Conservation (phyloP, 306 rosid species). For the Begonia loranthoides region DNA sequence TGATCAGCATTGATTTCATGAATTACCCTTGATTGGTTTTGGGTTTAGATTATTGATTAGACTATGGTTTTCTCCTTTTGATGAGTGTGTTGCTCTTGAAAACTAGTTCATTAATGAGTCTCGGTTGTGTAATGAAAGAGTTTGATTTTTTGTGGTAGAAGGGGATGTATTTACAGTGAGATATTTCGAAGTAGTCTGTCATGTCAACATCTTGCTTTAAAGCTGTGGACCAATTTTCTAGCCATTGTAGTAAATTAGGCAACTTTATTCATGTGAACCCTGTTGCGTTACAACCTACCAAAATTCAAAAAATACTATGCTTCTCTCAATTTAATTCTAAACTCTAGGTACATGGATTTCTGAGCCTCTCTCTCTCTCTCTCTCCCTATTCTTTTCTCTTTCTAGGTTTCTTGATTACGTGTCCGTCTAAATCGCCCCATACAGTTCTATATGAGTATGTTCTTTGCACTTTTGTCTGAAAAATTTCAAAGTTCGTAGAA, state of each 20-base stretch:
- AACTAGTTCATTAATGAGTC: too few relatives aligned
- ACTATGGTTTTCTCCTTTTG: too few relatives aligned
- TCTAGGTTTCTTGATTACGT: slow-evolving; percentile 29
- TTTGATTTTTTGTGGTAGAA: neutral
- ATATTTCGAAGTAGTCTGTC: slow-evolving; percentile 19
- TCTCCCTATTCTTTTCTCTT: slow-evolving; percentile 22
- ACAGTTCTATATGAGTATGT: slow-evolving; percentile 1
- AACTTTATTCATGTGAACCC: slow-evolving; percentile 92
- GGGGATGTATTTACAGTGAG: neutral
- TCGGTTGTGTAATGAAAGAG: too few relatives aligned
- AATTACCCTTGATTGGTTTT: too few relatives aligned
- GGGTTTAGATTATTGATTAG: too few relatives aligned
- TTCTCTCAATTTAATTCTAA: slow-evolving; percentile 35
- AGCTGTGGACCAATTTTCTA: slow-evolving; percentile 60
- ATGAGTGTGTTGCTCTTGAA: too few relatives aligned
- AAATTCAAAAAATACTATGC: slow-evolving; percentile 40
- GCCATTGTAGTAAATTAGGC: slow-evolving; percentile 85
- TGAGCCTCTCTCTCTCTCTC: slow-evolving; percentile 15
- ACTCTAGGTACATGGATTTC: slow-evolving; percentile 26
- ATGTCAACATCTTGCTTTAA: slow-evolving; percentile 62
- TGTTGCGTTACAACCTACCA: slow-evolving; percentile 75
- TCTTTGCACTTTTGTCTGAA: neutral
- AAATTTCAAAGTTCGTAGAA: neutral
- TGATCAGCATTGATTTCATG: neutral
- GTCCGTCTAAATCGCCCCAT: slow-evolving; percentile 15